Conservation (phyloP, 2,329 filamentous ascomycete genomes). For the Verticillium zaregamsianum region DNA sequence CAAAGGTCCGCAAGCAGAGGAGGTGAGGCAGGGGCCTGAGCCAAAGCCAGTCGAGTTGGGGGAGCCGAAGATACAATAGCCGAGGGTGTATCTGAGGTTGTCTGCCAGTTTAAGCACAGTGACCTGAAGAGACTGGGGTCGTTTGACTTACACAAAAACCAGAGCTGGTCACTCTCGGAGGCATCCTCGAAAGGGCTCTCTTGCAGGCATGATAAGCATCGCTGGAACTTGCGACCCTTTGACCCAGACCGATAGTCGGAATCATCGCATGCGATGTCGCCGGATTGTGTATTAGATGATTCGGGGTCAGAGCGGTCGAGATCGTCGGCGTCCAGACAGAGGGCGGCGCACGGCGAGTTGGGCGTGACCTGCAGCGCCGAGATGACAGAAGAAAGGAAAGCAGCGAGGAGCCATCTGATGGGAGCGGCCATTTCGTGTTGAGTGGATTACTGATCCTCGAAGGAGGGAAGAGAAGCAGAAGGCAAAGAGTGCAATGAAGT, state of each 20-base stretch:
- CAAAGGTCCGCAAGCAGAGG: constrained; percentile 45
- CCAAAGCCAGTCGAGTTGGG: constrained; percentile 41
- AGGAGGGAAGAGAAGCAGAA: background rate
- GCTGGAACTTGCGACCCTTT: constrained; percentile 40
- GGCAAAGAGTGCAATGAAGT: constrained; percentile 3
- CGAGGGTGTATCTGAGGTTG: constrained; percentile 48
- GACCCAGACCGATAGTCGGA: constrained; percentile 32
- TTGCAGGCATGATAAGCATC: constrained; percentile 49
- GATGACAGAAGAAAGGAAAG: constrained; percentile 20
- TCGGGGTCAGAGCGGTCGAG: constrained; percentile 40
- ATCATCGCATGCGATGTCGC: constrained; percentile 46
- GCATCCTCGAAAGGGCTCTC: constrained; percentile 43
- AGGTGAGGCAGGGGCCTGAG: constrained; percentile 46
- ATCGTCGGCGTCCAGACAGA: constrained; percentile 39
- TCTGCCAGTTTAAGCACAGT: constrained; percentile 29
- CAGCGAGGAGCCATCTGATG: constrained; percentile 17
- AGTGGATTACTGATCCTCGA: background rate
- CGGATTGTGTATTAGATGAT: constrained; percentile 37
- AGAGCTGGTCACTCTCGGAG: constrained; percentile 47
- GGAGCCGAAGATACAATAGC: constrained; percentile 48
- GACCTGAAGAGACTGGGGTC: background rate
- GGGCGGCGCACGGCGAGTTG: constrained; percentile 49
- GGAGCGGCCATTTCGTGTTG: constrained; percentile 12
- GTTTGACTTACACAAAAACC: constrained; percentile 51
- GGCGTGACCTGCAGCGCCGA: constrained; percentile 45